Base-by-base conservation (phyloP, 164 flowering plant genomes). In the Piper betle region DNA sequence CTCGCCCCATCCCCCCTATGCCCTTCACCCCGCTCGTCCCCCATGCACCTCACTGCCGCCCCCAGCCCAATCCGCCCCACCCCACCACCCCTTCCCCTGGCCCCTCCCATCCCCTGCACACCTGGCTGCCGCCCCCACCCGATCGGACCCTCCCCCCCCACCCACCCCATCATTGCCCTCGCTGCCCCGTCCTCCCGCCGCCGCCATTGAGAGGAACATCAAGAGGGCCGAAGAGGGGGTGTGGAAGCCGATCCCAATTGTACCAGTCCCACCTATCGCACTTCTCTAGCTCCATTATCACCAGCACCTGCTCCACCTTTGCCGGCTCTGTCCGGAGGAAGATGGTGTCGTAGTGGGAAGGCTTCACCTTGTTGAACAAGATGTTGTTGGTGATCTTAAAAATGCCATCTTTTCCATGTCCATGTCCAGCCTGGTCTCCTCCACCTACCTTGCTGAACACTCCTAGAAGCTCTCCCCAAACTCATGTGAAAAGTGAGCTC, bases 211-310 rank as follows among this genome's bases (percentile, higher is more conserved):
- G 66, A 78, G 65, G 87, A 82, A 55, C 65, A 61, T 82, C 69
- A 11, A 92, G 63, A 0, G 91, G 89, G 53, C 64, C 50, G 69
- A 88, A 87, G 41, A 88, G 80, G 0, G 98, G 96, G 6, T 66
- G 50, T 0, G 95, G 98, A 37, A 85, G 86, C 59, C 80, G 20
- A 52, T 78, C 73, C 96, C 94, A 88, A 9, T 73, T 73, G 58
- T 78, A 84, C 98, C 98, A 88, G 58, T 77, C 89, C 98, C 98
- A 91, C 3, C 96, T 88, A 16, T 66, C 74, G 58, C 97, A 91
- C 68, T 85, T 85, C 20, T 80, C 68, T 0, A 92, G 96, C 77
- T 92, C 96, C 0, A 79, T 55, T 62, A 80, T 88, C 59, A 74
- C 68, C 1, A 95, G 87, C 54, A 20, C 50, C 60, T 82, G 86